phyloP scores from a whole-genome alignment of 768 basidiomycete genomes.

The Suillus spraguei region DNA sequence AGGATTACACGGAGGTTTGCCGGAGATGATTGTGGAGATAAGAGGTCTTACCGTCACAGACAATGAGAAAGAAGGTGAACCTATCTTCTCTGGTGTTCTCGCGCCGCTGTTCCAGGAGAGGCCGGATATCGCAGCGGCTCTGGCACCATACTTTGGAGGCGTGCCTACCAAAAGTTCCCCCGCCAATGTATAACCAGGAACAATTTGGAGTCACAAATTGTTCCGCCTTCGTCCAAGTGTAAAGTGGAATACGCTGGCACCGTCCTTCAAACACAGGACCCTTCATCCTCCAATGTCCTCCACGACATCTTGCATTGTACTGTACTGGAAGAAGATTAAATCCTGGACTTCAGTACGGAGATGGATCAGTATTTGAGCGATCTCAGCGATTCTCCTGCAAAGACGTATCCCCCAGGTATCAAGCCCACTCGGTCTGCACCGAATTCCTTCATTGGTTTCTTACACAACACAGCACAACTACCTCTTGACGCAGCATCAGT shows the following conservation, averaged over 20 bases:
- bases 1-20: background rate
- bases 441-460: conserved; percentile 13
- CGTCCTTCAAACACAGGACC: background rate
- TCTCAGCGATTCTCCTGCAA: conserved; percentile 25
- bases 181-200: background rate
- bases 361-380: conserved; percentile 33
- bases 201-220: background rate
- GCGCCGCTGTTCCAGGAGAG: conserved; percentile 1
- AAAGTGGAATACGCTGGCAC: background rate
- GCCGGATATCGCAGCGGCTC: background rate
- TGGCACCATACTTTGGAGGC: background rate
- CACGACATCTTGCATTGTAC: background rate
- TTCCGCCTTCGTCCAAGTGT: background rate
- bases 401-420: background rate
- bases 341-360: conserved; percentile 23
- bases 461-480: conserved; percentile 13
- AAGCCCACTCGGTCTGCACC: conserved; percentile 15
- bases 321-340: background rate
- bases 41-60: too few species aligned
- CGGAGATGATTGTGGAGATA: background rate
- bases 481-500: conserved; percentile 13
- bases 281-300: background rate
- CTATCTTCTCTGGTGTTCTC: background rate
- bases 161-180: background rate
- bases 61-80: background rate